Evolutionary conservation across 371 early-diverging fungal genomes (phyloP).

Genomic region (Mucor irregularis): DNA sequence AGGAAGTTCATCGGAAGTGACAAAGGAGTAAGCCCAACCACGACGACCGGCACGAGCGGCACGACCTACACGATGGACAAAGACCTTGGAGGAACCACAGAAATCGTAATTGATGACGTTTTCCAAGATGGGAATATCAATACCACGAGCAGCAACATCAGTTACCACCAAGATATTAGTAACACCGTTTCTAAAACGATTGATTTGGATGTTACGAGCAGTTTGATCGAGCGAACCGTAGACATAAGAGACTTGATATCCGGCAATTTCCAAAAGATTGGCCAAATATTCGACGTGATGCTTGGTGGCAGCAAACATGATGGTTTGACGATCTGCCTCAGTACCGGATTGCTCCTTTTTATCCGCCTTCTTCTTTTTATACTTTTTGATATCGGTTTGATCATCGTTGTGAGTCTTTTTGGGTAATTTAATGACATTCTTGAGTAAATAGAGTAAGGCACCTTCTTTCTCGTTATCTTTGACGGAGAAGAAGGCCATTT

Average conservation of each 20-base stretch:
- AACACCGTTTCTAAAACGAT: constrained; percentile 77
- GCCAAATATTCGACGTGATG: constrained; percentile 96
- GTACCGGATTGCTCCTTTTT: constrained; percentile 48
- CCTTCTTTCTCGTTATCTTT: constrained; percentile 90
- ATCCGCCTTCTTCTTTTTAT: constrained; percentile 35
- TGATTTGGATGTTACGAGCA: constrained; percentile 86
- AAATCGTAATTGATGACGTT: constrained; percentile 98
- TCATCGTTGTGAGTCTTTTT: constrained; percentile 40
- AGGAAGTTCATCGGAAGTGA: constrained; percentile 89
- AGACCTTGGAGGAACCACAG: constrained; percentile 90
- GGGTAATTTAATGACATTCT: constrained; percentile 74
- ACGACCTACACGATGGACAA: constrained; percentile 99
- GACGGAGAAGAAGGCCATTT: constrained; percentile 87
- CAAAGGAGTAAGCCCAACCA: constrained; percentile 92
- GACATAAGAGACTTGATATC: constrained; percentile 82
- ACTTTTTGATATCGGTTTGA: constrained; percentile 8
- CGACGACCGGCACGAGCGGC: constrained; percentile 94
- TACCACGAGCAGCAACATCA: constrained; percentile 99
- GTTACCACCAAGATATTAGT: constrained; percentile 93
- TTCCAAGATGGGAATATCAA: constrained; percentile 97
- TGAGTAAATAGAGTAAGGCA: constrained; percentile 81
- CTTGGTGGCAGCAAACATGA: constrained; percentile 94
- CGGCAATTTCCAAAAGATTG: constrained; percentile 66
- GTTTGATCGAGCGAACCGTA: constrained; percentile 95
- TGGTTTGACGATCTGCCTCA: constrained; percentile 70